A percentile compares a stretch with the other conserved stretches of the same genome.
Conservation (phyloP, 2,329 filamentous ascomycete species). For the Penicillium crustosum region DNA sequence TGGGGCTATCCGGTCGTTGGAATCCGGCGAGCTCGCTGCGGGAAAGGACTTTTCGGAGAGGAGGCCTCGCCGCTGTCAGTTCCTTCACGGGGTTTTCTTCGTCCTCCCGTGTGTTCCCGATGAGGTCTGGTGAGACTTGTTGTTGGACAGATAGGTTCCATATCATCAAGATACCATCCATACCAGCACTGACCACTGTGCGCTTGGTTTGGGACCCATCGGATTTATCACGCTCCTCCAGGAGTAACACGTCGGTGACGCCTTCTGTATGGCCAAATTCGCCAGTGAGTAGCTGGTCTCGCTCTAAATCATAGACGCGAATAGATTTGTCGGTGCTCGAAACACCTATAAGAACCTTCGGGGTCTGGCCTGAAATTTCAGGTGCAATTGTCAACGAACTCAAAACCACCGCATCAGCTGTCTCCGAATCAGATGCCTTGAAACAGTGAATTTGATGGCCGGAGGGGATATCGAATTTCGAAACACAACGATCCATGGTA, state of each 20-base stretch:
- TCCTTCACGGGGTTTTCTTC: constrained; percentile 48
- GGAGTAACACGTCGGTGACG: constrained; percentile 77
- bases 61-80: constrained; percentile 61
- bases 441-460: constrained; percentile 72
- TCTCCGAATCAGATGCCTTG: constrained; percentile 78
- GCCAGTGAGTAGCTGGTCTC: constrained; percentile 74
- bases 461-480: constrained; percentile 61
- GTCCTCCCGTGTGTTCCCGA: constrained; percentile 36
- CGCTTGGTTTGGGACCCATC: constrained; percentile 47
- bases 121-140: constrained; percentile 32
- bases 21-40: constrained; percentile 85
- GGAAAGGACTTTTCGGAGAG: constrained; percentile 80
- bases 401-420: constrained; percentile 77
- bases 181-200: constrained; percentile 68
- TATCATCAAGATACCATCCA: constrained; percentile 80
- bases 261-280: constrained; percentile 96
- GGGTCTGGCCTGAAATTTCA: constrained; percentile 57
- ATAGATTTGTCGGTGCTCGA: constrained; percentile 97
- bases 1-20: constrained; percentile 50
- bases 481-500: constrained; percentile 62
- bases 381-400: constrained; percentile 67
- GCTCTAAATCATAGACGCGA: constrained; percentile 77
- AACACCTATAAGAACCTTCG: constrained; percentile 74
- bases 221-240: constrained; percentile 49
- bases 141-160: constrained; percentile 55